Evolutionary conservation across 1,139 yeast genomes (phyloP), one percentile per base, ranked within the genome.

Genomic region (Kurtzmaniella quercitrusa): DNA sequence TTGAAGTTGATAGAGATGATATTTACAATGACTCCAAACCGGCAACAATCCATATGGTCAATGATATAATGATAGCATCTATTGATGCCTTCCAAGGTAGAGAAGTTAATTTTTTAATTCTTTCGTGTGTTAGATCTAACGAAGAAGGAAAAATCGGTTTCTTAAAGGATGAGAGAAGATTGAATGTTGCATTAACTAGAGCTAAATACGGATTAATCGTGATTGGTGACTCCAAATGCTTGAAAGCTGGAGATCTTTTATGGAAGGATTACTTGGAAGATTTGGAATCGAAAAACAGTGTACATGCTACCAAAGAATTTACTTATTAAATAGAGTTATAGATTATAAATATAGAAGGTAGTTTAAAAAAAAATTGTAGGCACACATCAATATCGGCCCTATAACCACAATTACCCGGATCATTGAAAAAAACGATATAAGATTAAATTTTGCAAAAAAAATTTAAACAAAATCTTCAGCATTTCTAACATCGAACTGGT

Each of bases 71-170:
- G 75, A 75, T 83, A 44, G 86, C 89, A 1, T 79, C 85, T 0
- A 75, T 81, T 40, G 85, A 81, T 58, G 84, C 85, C 0, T 81
- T 79, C 66, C 86, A 81, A 58, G 85, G 86, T 27, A 73, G 84
- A 54, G 86, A 81, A 52, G 79, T 78, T 58, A 70, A 77, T 46
- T 77, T 80, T 50, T 68, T 81, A 45, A 63, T 81, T 15, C 78
- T 80, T 62, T 78, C 84, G 1, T 78, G 85, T 59, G 86, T 81
- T 8, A 62, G 86, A 52, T 77, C 81, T 17, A 80, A 81, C 54
- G 51, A 55, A 3, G 67, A 67, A 41, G 64, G 67, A 42, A 77
- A 71, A 44, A 75, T 81, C 51, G 86, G 86, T 29, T 81, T 81
- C 57, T 73, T 81, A 44, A 67, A 65, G 42, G 85, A 81, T 52